Evolutionary conservation across 345 rosid genomes (phyloP), one percentile per base, ranked within the genome.

Genomic region (Syzygium oleosum): DNA sequence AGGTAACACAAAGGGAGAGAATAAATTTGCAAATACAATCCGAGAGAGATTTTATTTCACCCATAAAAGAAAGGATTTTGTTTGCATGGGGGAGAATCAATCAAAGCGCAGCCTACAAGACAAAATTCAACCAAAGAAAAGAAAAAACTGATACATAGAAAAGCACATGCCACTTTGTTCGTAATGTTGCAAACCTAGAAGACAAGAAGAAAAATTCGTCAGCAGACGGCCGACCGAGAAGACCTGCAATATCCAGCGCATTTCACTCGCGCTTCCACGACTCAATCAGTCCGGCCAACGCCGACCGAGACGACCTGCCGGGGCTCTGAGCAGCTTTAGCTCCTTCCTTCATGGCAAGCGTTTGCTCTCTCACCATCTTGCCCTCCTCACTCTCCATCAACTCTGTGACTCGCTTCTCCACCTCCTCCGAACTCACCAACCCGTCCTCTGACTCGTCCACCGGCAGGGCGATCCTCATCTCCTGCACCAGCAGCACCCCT

Each of bases 331-430:
- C 95, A 27, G 86, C 89, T 65, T 52, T 78, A 4, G 95, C 98
- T 5, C 89, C 94, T 17, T 88, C 86, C 88, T 89, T 92, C 94
- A 93, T 85, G 2, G 84, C 88, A 15, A 63, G 25, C 25, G 58
- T 83, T 84, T 84, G 86, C 78, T 92, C 90, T 73, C 92, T 85
- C 5, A 91, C 85, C 31, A 78, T 38, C 16, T 80, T 52, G 2
- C 96, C 93, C 22, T 87, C 89, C 51, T 89, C 89, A 8, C 89
- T 89, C 25, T 91, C 89, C 95, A 95, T 93, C 87, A 94, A 84
- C 87, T 94, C 94, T 4, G 73, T 93, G 6, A 96, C 92, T 86
- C 90, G 89, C 89, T 89, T 86, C 92, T 92, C 97, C 54, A 95
- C 91, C 90, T 93, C 96, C 2, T 3, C 46, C 2, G 91, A 88